phyloP scores from a whole-genome alignment of 176 grass and related monocot species.

The Juncus effusus region DNA sequence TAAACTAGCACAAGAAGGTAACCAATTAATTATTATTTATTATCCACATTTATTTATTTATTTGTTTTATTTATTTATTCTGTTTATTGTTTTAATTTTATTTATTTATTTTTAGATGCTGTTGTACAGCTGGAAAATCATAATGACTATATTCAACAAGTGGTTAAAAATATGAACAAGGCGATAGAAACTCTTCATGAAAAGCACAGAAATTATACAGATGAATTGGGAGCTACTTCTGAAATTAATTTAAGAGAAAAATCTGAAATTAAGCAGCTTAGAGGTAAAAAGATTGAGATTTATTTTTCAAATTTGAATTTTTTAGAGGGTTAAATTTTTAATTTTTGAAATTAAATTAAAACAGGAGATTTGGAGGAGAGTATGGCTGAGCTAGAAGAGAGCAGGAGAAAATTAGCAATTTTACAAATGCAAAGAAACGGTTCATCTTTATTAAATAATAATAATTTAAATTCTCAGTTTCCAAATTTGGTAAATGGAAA shows the following conservation, averaged over 20 bases:
- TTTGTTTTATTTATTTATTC: constrained; percentile 32
- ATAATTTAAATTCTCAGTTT: too few relatives aligned
- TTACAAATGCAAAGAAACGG: constrained; percentile 84
- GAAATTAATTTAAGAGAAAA: constrained; percentile 46
- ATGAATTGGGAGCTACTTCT: constrained; percentile 67
- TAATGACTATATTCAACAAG: constrained; percentile 63
- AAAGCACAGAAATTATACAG: constrained; percentile 56
- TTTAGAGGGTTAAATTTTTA: constrained; percentile 3
- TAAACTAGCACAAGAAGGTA: constrained; percentile 71
- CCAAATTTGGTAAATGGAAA: constrained; percentile 56
- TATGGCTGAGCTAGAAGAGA: constrained; percentile 91
- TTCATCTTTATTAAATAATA: constrained; percentile 42
- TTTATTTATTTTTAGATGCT: constrained; percentile 47
- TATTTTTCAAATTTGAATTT: constrained; percentile 2
- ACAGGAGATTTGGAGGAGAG: constrained; percentile 86
- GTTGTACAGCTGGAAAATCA: constrained; percentile 64
- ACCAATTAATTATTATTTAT: too few relatives aligned
- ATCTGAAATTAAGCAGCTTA: constrained; percentile 73
- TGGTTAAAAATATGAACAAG: constrained; percentile 57
- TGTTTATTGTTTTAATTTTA: too few relatives aligned
- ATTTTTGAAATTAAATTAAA: not conserved
- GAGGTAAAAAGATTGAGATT: constrained; percentile 49
- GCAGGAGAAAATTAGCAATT: constrained; percentile 81
- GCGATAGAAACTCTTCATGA: constrained; percentile 56
- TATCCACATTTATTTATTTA: constrained; percentile 12